phyloP scores from a whole-genome alignment of 169 alveolate species.

The Cryptosporidium bovis region DNA sequence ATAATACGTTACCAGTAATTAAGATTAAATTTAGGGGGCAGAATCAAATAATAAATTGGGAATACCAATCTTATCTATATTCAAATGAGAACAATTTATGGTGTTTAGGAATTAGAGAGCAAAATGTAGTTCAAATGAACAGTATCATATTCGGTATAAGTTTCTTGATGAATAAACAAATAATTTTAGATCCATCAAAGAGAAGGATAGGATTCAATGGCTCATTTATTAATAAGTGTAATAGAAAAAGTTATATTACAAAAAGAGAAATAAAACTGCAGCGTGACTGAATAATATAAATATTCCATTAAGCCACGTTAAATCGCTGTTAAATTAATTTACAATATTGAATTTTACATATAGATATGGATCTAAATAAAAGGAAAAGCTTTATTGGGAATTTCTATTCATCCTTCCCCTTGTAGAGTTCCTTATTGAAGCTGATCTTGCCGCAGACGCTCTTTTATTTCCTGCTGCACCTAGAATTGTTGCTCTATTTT shows the following conservation, averaged over 20 bases:
- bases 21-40: conserved; percentile 47
- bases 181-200: conserved; percentile 40
- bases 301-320: neutral
- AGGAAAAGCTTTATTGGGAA: neutral
- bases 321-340: neutral
- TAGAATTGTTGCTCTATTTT: conserved; percentile 80
- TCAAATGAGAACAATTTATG: conserved; percentile 1
- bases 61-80: conserved; percentile 18
- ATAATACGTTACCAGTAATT: conserved; percentile 12
- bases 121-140: neutral
- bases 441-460: conserved; percentile 80
- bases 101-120: conserved; percentile 56
- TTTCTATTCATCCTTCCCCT: conserved; percentile 23
- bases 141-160: conserved; percentile 49
- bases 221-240: neutral
- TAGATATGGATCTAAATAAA: neutral
- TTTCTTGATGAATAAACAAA: conserved; percentile 43
- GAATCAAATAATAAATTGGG: conserved; percentile 25
- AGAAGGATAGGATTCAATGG: conserved; percentile 23
- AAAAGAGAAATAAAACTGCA: neutral
- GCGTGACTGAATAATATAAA: no score
- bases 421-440: conserved; percentile 75
- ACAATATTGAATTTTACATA: neutral
- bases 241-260: neutral
- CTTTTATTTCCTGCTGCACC: conserved; percentile 84